Base-by-base conservation (phyloP, 1,139 yeast genomes). In the Debaryomycetaceae sp. region DNA sequence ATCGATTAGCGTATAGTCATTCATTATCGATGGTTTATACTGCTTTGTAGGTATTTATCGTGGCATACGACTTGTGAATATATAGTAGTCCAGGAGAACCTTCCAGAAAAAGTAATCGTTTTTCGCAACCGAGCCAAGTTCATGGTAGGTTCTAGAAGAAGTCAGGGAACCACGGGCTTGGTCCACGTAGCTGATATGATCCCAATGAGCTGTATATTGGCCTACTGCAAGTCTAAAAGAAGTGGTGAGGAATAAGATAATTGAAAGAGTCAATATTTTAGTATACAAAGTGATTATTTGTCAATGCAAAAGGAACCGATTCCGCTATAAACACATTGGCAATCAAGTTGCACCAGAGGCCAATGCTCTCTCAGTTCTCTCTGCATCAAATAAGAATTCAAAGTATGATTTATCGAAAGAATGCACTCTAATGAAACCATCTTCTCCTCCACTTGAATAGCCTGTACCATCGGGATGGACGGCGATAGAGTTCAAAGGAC, bases 391-490 rank as follows among this genome's bases (percentile, higher is more conserved):
- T 65, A 84, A 83, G 72, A 93, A 93, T 54, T 93, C 98, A 66
- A 80, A 90, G 74, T 91, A 93, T 31, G 87, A 78, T 69, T 89
- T 89, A 63, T 91, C 98, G 68, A 89, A 93, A 59, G 86, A 84
- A 69, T 93, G 98, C 55, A 93, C 81, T 73, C 99, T 88, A 51
- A 93, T 87, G 60, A 83, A 88, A 68, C 98, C 99, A 75, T 93
- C 99, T 78, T 93, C 99, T 63, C 97, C 96, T 47, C 99, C 99
- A 54, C 96, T 85, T 33, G 95, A 93, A 68, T 87, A 93, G 40
- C 95, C 87, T 39, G 86, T 81, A 47, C 99, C 99, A 59, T 84
- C 87, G 49, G 99, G 99, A 68, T 90, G 97, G 45, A 89, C 88
- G 37, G 97, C 96, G 52, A 95, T 78, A 52, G 89, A 84, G 73